A percentile compares a stretch with the other conserved stretches of the same genome.
phyloP scores from a whole-genome alignment of 768 basidiomycete species.

The Tricholoma sp. region DNA sequence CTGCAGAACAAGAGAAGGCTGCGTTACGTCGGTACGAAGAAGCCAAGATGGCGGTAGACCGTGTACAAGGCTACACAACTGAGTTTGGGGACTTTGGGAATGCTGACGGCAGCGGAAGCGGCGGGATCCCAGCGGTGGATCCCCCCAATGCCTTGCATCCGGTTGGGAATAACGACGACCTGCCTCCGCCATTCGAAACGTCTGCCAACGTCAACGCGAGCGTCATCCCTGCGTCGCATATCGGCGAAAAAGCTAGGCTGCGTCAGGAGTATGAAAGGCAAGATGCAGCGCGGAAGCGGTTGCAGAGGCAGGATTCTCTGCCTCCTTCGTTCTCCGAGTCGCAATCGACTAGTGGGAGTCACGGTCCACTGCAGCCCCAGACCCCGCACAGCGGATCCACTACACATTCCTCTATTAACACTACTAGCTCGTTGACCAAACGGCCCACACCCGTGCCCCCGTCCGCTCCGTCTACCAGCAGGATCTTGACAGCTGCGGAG shows the following conservation, averaged over 20 bases:
- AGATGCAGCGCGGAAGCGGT: slow-evolving; percentile 52
- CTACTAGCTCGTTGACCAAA: slow-evolving; percentile 12
- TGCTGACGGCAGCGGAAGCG: slow-evolving; percentile 17
- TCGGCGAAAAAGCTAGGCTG: slow-evolving; percentile 67
- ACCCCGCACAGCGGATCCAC: slow-evolving; percentile 13
- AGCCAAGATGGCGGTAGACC: slow-evolving; percentile 66
- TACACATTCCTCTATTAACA: slow-evolving; percentile 2
- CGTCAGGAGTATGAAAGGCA: slow-evolving; percentile 60
- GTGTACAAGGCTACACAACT: slow-evolving; percentile 37
- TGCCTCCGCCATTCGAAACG: slow-evolving; percentile 52
- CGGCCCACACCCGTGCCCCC: slow-evolving; percentile 30
- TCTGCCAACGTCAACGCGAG: slow-evolving; percentile 32
- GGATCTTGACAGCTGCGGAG: slow-evolving; percentile 62
- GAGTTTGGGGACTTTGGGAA: slow-evolving; percentile 1
- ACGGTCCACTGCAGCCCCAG: slow-evolving; percentile 15
- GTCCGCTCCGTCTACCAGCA: slow-evolving; percentile 24
- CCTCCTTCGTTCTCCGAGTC: slow-evolving; percentile 19
- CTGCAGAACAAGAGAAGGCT: slow-evolving; percentile 74
- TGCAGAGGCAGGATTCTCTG: slow-evolving; percentile 55
- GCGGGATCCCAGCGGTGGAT: slow-evolving; percentile 45
- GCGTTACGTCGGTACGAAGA: slow-evolving; percentile 63
- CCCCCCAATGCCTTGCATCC: slow-evolving; percentile 23
- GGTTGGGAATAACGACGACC: slow-evolving; percentile 18
- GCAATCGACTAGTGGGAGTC: background rate
- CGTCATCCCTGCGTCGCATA: slow-evolving; percentile 31